phyloP scores from a whole-genome alignment of 139 green algal species.

The Picochlorum sp. region DNA sequence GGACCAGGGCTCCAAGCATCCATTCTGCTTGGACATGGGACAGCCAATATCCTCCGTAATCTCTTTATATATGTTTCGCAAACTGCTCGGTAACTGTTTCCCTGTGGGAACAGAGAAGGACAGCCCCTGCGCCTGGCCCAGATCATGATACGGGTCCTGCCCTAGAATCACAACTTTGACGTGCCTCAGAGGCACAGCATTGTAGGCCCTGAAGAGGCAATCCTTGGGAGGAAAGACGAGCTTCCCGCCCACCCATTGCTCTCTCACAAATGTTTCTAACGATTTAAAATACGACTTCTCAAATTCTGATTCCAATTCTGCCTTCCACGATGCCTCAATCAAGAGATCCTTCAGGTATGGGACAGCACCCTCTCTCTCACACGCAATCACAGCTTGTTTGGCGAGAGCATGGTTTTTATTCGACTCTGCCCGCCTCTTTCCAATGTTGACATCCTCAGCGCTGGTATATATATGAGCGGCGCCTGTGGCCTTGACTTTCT shows the following conservation, averaged over 20 bases:
- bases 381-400: slow-evolving; percentile 20
- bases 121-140: slow-evolving; percentile 88
- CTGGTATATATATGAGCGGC: too few relatives aligned
- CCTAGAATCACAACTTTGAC: slow-evolving; percentile 81
- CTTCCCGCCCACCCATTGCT: slow-evolving; percentile 46
- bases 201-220: slow-evolving; percentile 71
- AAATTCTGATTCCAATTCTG: slow-evolving; percentile 39
- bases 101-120: slow-evolving; percentile 85
- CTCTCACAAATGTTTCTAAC: slow-evolving; percentile 53
- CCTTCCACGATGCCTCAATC: slow-evolving; percentile 46
- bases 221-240: slow-evolving; percentile 67
- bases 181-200: slow-evolving; percentile 44
- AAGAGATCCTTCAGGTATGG: slow-evolving; percentile 44
- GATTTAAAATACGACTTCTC: slow-evolving; percentile 37
- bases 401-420: slow-evolving; percentile 27
- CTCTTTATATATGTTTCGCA: slow-evolving; percentile 86
- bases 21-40: slow-evolving; percentile 42
- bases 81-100: slow-evolving; percentile 45
- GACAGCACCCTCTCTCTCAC: slow-evolving; percentile 13
- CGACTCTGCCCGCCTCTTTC: background rate
- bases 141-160: slow-evolving; percentile 89
- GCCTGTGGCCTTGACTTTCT: too few relatives aligned
- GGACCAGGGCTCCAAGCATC: slow-evolving; percentile 53
- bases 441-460: too few relatives aligned
- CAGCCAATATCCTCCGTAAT: slow-evolving; percentile 56